Conservation (phyloP, 1,284 basidiomycete genomes). For the Ustilago trichophora region DNA sequence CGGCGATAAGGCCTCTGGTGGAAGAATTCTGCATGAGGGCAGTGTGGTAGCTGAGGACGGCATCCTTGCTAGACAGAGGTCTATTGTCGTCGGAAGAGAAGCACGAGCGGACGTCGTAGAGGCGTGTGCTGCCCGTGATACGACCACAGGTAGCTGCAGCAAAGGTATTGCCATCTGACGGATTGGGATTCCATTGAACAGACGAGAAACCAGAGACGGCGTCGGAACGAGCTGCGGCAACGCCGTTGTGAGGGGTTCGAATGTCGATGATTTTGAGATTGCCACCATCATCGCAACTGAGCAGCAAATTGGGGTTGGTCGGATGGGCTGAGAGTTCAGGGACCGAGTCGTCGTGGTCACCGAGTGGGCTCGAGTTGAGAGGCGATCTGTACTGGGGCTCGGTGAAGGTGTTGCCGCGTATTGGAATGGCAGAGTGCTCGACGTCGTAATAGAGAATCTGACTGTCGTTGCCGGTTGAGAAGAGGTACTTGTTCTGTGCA, state of each 20-base stretch:
- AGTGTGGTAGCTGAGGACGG: slow-evolving; percentile 28
- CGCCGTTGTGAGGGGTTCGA: slow-evolving; percentile 12
- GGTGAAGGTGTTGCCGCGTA: neutral
- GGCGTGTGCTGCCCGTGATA: slow-evolving; percentile 33
- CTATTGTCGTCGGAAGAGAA: slow-evolving; percentile 7
- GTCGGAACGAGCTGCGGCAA: slow-evolving; percentile 14
- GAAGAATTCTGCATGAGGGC: slow-evolving; percentile 26
- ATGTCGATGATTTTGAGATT: slow-evolving; percentile 30
- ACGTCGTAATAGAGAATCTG: slow-evolving; percentile 39
- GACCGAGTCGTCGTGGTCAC: slow-evolving; percentile 29
- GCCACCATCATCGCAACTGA: slow-evolving; percentile 36
- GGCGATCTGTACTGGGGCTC: slow-evolving; percentile 3
- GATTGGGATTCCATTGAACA: slow-evolving; percentile 37
- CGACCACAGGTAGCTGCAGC: slow-evolving; percentile 29
- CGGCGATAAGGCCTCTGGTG: slow-evolving; percentile 16
- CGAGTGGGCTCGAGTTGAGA: slow-evolving; percentile 12
- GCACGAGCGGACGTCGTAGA: slow-evolving; percentile 38
- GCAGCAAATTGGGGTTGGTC: slow-evolving; percentile 23
- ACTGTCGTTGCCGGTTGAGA: slow-evolving; percentile 32
- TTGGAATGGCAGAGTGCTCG: slow-evolving; percentile 28
- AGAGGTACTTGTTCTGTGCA: slow-evolving; percentile 34
- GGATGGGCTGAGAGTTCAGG: slow-evolving; percentile 31
- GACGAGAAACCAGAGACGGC: slow-evolving; percentile 24
- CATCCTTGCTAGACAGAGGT: slow-evolving; percentile 28
- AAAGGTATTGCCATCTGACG: slow-evolving; percentile 41